Base-by-base conservation (phyloP, 106 monocot genomes). In the Vanilla planifolia region DNA sequence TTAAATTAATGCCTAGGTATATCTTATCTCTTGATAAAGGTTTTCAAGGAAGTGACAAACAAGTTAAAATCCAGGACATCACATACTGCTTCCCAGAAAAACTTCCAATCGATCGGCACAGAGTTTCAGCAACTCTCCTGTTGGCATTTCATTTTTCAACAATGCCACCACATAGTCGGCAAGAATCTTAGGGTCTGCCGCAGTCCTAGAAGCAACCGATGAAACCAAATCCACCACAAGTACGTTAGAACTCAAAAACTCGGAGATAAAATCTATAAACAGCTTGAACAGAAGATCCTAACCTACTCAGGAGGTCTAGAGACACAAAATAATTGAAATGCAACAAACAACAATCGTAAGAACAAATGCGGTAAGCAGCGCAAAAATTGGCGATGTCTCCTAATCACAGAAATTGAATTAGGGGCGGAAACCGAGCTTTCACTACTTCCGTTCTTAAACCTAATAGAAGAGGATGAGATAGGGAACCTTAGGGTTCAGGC, bases 111-210 rank as follows among this genome's bases (percentile, higher is more conserved):
- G 67, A 45, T 83, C 78, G 43, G 58, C 25, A 41, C 83, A 83
- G 2, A 77, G 74, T 13, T 67, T 67, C 62, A 74, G 70, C 74
- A 83, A 37, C 59, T 83, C 83, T 51, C 48, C 41, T 25, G 43
- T 14, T 8, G 83, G 57, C 25, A 75, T 70, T 19, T 83, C 83
- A 35, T 83, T 83, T 66, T 78, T 83, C 44, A 83, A 53, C 74
- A 83, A 68, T 57, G 83, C 74, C 41, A 71, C 60, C 43, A 83
- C 71, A 71, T 78, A 83, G 16, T 83, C 78, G 0, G 83, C 73
- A 21, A 83, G 71, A 51, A 78, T 74, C 11, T 45, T 61, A 30
- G 83, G 83, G 33, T 83, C 74, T 47, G 83, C 78, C 39, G 70
- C 70, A 34, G 83, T 78, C 29, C 83, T 83, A 51, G 21, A 48